These are phyloP conservation scores for Tilletia walkeri DNA, from an alignment of 1,284 basidiomycete species.

Conservation along the genomic window DNA sequence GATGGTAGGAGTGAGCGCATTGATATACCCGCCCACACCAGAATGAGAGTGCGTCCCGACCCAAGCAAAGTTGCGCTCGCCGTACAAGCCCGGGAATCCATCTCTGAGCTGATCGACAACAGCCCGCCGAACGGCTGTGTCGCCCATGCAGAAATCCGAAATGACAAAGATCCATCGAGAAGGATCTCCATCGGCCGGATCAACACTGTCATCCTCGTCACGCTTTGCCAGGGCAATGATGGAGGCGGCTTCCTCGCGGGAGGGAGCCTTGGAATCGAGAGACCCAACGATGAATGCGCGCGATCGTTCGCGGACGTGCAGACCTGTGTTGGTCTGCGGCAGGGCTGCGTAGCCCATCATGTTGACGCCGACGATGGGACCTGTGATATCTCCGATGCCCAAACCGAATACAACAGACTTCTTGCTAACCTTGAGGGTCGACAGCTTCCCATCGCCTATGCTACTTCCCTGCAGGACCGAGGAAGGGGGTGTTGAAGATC, in stretches of 20 bases:
- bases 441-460: background rate
- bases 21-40: constrained; percentile 74
- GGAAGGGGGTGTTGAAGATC: background rate
- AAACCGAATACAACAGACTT: constrained; percentile 32
- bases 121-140: constrained; percentile 71
- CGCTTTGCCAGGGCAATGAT: background rate
- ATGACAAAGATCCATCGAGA: constrained; percentile 74
- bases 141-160: constrained; percentile 66
- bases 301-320: constrained; percentile 75
- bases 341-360: constrained; percentile 70
- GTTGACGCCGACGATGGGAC: constrained; percentile 60
- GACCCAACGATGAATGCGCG: constrained; percentile 72
- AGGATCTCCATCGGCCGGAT: constrained; percentile 55
- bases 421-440: background rate
- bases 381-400: constrained; percentile 74
- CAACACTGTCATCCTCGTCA: constrained; percentile 53
- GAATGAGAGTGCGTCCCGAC: constrained; percentile 75
- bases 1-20: constrained; percentile 71
- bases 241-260: background rate
- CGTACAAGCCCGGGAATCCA: constrained; percentile 67
- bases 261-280: background rate
- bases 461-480: background rate
- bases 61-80: constrained; percentile 69
- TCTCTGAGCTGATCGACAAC: constrained; percentile 65
- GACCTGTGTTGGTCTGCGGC: constrained; percentile 70